Evolutionary conservation across 2,329 filamentous ascomycete species (phyloP).

Genomic region (Apiospora malaysiana): DNA sequence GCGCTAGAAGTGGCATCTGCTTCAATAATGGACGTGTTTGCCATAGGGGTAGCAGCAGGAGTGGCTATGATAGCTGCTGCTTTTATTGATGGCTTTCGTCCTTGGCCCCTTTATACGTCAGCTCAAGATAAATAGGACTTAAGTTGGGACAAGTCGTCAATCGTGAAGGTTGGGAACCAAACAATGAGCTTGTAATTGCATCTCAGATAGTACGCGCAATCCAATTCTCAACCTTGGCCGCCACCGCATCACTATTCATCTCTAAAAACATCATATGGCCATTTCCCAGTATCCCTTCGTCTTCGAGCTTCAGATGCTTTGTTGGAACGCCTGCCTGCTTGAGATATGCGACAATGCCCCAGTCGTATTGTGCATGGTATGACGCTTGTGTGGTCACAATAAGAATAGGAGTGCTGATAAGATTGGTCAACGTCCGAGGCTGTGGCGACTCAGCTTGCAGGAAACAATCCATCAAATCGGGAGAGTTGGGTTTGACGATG

Average conservation of each 20-base stretch:
- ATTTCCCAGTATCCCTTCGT: constrained; percentile 49
- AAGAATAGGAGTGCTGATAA: constrained; percentile 43
- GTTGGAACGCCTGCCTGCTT: constrained; percentile 47
- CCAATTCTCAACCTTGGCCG: constrained; percentile 36
- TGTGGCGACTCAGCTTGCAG: constrained; percentile 43
- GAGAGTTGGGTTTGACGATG: constrained; percentile 31
- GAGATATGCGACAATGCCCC: constrained; percentile 48
- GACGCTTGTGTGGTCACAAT: constrained; percentile 50
- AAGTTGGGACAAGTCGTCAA: no score
- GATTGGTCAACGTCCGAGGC: constrained; percentile 44
- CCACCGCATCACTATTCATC: constrained; percentile 51
- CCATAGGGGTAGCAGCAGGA: constrained; percentile 1
- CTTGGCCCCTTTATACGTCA: not conserved
- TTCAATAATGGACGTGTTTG: not conserved
- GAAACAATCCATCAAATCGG: constrained; percentile 35
- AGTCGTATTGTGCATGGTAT: constrained; percentile 53
- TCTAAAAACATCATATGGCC: constrained; percentile 57
- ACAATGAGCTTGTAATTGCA: not conserved
- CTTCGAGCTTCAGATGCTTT: constrained; percentile 44
- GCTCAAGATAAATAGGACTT: not conserved
- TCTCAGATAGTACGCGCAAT: constrained; percentile 26
- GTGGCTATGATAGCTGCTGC: not conserved
- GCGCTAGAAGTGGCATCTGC: not conserved
- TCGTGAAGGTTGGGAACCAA: no score
- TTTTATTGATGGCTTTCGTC: constrained; percentile 6